phyloP scores from a whole-genome alignment of 2,329 filamentous ascomycete species.

The Curvularia verruculosa region DNA sequence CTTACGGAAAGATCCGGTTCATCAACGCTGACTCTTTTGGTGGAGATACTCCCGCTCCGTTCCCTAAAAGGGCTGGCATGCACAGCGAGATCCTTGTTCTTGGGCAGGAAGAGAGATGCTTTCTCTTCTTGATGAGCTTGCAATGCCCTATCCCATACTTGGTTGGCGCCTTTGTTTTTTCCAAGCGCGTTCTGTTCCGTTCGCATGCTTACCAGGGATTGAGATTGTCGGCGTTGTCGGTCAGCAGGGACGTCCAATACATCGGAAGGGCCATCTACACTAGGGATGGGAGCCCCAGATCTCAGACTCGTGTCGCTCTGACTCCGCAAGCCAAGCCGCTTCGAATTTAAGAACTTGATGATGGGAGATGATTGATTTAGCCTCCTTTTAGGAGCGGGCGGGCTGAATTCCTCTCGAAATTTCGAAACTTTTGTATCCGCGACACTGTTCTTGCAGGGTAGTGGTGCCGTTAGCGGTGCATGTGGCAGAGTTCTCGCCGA shows the following conservation, averaged over 20 bases:
- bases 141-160: slow-evolving; percentile 48
- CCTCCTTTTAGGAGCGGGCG: slow-evolving; percentile 37
- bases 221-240: slow-evolving; percentile 37
- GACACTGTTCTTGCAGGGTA: slow-evolving; percentile 39
- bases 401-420: slow-evolving; percentile 47
- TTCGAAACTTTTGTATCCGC: slow-evolving; percentile 43
- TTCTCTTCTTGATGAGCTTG: slow-evolving; percentile 46
- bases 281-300: slow-evolving; percentile 2
- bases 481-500: slow-evolving; percentile 2
- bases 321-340: slow-evolving; percentile 37
- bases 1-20: slow-evolving; percentile 2
- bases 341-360: slow-evolving; percentile 40
- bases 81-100: slow-evolving; percentile 38
- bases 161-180: slow-evolving; percentile 31
- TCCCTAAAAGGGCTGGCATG: slow-evolving; percentile 41
- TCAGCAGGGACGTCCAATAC: slow-evolving; percentile 14
- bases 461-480: slow-evolving; percentile 4
- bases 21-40: slow-evolving; percentile 11
- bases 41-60: slow-evolving; percentile 35
- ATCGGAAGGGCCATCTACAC: slow-evolving; percentile 33
- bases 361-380: slow-evolving; percentile 33
- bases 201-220: slow-evolving; percentile 39
- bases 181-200: slow-evolving; percentile 33
- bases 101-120: slow-evolving; percentile 41
- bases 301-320: slow-evolving; percentile 41